Evolutionary conservation across 768 basidiomycete species (phyloP), one percentile per base, ranked within the genome.

Genomic region (Sarcodon aspratus): DNA sequence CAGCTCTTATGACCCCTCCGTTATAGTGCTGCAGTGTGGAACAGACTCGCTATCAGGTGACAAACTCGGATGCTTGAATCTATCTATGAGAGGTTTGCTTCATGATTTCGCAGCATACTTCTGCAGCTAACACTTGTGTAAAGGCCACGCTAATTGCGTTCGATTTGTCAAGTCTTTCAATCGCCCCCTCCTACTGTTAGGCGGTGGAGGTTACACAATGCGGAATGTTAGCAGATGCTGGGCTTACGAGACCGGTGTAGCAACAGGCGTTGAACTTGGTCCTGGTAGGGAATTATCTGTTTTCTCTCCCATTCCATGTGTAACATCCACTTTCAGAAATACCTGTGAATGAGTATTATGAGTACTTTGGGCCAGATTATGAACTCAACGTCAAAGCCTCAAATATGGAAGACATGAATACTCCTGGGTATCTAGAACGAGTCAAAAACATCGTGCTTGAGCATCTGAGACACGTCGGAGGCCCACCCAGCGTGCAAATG

Each of bases 191-290:
- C 69, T 99, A 9, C 72, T 99, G 15, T 79, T 99, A 21, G 96
- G 96, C 11, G 96, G 96, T 27, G 96, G 96, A 9, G 96, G 96
- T 0, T 99, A 99, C 65, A 99, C 96, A 3, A 95, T 99, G 80
- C 85, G 94, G 40, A 95, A 95, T 54, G 95, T 97, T 51, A 93
- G 91, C 54, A 78, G 96, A 38, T 84, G 88, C 10, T 99, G 96
- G 96, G 95, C 96, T 17, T 99, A 80, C 59, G 96, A 99, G 67
- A 99, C 96, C 2, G 96, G 96, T 18, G 67, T 99, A 38, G 96
- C 96, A n/a, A 93, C 95, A 18, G 96, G 96, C 9, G 88, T 94
- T 17, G 93, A 98, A 64, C 76, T 99, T 11, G 84, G 81, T 15
- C 74, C 80, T 57, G 80, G 94, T 93, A 68, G 48, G 66, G 55